phyloP scores from a whole-genome alignment of 164 flowering plant genomes.

The Stephania yunnanensis region DNA sequence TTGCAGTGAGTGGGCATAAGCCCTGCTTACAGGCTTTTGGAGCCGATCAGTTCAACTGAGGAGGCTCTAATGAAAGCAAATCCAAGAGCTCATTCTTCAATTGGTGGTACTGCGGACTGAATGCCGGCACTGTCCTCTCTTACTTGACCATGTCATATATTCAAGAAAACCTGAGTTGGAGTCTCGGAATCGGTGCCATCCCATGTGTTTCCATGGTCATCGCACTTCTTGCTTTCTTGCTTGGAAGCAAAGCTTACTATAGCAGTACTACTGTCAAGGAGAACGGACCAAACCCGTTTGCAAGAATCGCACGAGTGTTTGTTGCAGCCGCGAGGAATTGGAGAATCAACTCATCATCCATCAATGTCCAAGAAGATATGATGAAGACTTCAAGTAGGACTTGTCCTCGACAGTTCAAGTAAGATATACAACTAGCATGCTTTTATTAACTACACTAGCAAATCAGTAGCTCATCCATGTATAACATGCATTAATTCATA shows the following conservation, averaged over 20 bases:
- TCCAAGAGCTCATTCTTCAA: conserved; percentile 20
- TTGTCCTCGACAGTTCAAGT: conserved; percentile 9
- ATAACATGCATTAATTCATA: not conserved
- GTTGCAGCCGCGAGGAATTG: conserved; percentile 11
- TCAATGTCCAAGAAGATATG: not conserved
- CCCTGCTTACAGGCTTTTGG: conserved; percentile 24
- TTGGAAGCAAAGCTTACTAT: conserved; percentile 13
- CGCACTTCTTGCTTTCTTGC: conserved; percentile 12
- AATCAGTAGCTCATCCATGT: not conserved
- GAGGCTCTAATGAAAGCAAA: conserved; percentile 2
- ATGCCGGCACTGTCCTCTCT: not conserved
- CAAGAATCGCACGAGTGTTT: not conserved
- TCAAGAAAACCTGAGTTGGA: conserved; percentile 18
- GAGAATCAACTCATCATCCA: conserved; percentile 6
- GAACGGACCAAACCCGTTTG: conserved; percentile 5
- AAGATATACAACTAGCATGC: not conserved
- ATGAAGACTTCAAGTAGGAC: not conserved
- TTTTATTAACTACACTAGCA: not conserved
- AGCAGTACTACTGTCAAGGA: conserved; percentile 3
- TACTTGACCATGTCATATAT: conserved; percentile 6
- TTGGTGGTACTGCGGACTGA: conserved; percentile 18
- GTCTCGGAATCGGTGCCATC: conserved; percentile 13
- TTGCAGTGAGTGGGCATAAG: conserved; percentile 17
- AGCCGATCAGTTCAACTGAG: conserved; percentile 15
- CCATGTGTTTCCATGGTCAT: conserved; percentile 14